A percentile compares a stretch with the other conserved stretches of the same genome.
These are phyloP conservation scores for Penicillium waksmanii DNA, from an alignment of 495 filamentous ascomycete genomes.

Conservation along the genomic window DNA sequence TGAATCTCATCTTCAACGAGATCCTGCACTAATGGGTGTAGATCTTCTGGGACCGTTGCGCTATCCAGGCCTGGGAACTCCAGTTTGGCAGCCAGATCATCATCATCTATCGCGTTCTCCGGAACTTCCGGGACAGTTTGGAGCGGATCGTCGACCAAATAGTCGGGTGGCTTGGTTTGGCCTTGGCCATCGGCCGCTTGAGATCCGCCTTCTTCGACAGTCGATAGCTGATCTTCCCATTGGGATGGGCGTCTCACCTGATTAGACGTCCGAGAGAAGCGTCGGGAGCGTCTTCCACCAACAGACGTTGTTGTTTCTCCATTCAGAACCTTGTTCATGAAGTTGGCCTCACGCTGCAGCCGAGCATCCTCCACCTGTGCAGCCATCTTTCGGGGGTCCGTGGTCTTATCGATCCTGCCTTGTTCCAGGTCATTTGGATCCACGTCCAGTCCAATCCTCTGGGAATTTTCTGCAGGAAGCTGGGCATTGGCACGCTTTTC, in stretches of 20 bases:
- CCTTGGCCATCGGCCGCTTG: conserved; percentile 13
- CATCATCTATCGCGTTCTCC: conserved; percentile 8
- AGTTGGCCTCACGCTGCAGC: conserved; percentile 43
- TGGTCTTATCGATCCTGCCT: conserved; percentile 35
- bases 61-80: conserved; percentile 31
- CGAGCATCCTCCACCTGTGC: conserved; percentile 49
- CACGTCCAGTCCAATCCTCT: conserved; percentile 39
- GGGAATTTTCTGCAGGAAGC: conserved; percentile 40
- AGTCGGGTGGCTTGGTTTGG: conserved; percentile 14
- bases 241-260: conserved; percentile 28
- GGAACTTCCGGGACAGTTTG: conserved; percentile 25
- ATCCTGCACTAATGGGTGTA: conserved; percentile 45
- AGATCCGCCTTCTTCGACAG: conserved; percentile 31
- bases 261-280: conserved; percentile 33
- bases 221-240: conserved; percentile 31
- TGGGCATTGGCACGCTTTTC: conserved; percentile 33
- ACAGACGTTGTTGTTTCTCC: conserved; percentile 27
- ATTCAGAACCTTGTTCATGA: conserved; percentile 42
- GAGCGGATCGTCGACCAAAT: conserved; percentile 26
- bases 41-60: conserved; percentile 37
- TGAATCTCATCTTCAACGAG: conserved; percentile 49
- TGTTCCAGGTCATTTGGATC: conserved; percentile 45
- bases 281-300: conserved; percentile 20
- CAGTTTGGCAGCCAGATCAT: conserved; percentile 16
- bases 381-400: conserved; percentile 44